Percentiles rank a stretch among this genome's conserved stretches.
Conservation (phyloP, 2,329 filamentous ascomycete genomes). For the Fusarium udum region DNA sequence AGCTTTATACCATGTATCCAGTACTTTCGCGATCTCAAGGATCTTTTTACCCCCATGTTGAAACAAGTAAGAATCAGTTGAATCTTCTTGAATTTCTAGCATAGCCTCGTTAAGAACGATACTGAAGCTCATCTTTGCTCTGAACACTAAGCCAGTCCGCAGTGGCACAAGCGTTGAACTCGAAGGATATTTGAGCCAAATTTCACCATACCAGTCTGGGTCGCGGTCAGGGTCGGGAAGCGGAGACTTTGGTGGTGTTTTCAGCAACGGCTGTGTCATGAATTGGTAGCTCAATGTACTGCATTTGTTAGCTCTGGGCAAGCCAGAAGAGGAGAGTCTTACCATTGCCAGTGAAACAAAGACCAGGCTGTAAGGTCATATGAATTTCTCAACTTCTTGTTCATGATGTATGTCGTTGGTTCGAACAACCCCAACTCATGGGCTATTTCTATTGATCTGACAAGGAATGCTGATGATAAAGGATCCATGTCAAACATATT, state of each 20-base stretch:
- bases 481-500: constrained; percentile 14
- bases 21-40: rapidly evolving
- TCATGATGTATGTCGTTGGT: not conserved
- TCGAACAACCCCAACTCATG: constrained; percentile 5
- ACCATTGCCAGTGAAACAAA: constrained; percentile 20
- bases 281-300: constrained; percentile 5
- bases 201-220: constrained; percentile 2
- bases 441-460: not conserved
- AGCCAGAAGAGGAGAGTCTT: rapidly evolving
- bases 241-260: not conserved
- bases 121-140: not conserved
- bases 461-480: not conserved
- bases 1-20: not conserved
- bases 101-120: not conserved
- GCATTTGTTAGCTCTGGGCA: not conserved
- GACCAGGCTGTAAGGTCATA: constrained; percentile 18
- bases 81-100: not conserved
- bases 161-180: not conserved
- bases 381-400: not conserved
- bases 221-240: not conserved
- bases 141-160: not conserved
- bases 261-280: not conserved
- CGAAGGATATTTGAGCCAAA: constrained; percentile 18
- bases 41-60: not conserved
- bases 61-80: not conserved